Evolutionary conservation across 1,284 basidiomycete species (phyloP).

Genomic region (Leccinum glutinopallens): DNA sequence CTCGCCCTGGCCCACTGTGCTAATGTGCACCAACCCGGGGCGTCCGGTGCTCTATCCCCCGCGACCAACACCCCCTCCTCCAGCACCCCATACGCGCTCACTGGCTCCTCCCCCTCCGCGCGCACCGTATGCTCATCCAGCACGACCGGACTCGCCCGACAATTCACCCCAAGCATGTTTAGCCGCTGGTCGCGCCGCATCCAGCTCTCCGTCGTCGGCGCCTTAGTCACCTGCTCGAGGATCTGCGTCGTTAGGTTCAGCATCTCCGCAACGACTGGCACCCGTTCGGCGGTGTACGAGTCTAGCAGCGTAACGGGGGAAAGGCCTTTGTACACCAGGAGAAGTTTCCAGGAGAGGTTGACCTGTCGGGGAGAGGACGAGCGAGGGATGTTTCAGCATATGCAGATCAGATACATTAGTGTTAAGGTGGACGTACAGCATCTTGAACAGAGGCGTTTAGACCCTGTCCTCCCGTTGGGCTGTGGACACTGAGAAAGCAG

Average conservation of each 20-base stretch:
- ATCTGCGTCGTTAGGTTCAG: conserved; percentile 25
- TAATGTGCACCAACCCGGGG: no score
- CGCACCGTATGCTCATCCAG: background rate
- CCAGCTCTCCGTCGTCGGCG: background rate
- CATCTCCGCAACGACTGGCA: conserved; percentile 44
- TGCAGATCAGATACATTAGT: background rate
- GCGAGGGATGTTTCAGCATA: background rate
- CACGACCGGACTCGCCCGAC: no score
- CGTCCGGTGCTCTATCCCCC: no score
- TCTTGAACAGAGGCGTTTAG: conserved; percentile 45
- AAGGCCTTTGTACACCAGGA: conserved; percentile 20
- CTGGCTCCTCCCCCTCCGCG: background rate
- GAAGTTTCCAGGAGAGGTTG: conserved; percentile 46
- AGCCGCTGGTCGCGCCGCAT: no score
- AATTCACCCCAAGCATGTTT: no score
- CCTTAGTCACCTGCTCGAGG: background rate
- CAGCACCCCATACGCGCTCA: background rate
- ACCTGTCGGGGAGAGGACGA: conserved; percentile 25
- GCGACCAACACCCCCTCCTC: background rate
- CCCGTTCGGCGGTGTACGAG: background rate
- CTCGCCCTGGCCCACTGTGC: no score
- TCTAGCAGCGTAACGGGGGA: conserved; percentile 31
- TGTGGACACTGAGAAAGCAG: conserved; percentile 41
- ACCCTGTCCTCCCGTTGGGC: conserved; percentile 49
- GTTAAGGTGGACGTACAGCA: conserved; percentile 30